Evolutionary conservation across 768 basidiomycete genomes (phyloP).

Genomic region (Saitozyma podzolica): DNA sequence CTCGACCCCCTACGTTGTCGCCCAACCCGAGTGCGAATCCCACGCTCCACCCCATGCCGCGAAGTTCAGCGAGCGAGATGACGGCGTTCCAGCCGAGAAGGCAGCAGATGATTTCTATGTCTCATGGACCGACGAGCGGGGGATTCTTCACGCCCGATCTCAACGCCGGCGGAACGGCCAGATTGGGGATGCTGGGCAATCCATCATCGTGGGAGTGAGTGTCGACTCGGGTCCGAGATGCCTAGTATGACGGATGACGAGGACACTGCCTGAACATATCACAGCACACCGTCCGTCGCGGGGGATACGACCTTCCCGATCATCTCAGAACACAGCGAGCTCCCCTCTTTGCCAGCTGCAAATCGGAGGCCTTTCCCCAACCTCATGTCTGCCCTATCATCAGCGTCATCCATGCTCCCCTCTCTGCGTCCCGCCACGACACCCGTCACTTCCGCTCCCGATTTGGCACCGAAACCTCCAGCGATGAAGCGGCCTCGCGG

Average conservation of each 20-base stretch:
- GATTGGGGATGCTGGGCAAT: slow-evolving; percentile 32
- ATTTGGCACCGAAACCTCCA: slow-evolving; percentile 22
- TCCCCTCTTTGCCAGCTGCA: slow-evolving; percentile 4
- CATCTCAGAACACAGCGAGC: slow-evolving; percentile 15
- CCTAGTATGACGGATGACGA: background rate
- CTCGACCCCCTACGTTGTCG: slow-evolving; percentile 32
- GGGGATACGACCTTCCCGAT: slow-evolving; percentile 37
- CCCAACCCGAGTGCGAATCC: slow-evolving; percentile 21
- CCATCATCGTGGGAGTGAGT: slow-evolving; percentile 32
- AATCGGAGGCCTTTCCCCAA: slow-evolving; percentile 35
- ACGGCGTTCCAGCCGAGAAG: slow-evolving; percentile 28
- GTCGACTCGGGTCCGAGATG: background rate
- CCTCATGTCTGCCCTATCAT: slow-evolving; percentile 28
- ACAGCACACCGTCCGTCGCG: slow-evolving; percentile 29
- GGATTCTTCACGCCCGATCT: slow-evolving; percentile 43
- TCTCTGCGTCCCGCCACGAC: slow-evolving; percentile 4
- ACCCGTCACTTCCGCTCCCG: background rate
- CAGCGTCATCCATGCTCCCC: slow-evolving; percentile 31
- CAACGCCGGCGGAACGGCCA: slow-evolving; percentile 6
- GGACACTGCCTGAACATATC: background rate
- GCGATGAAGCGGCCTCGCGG: slow-evolving; percentile 44
- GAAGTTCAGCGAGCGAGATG: slow-evolving; percentile 42
- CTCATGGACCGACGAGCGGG: slow-evolving; percentile 9
- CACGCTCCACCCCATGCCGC: slow-evolving; percentile 30
- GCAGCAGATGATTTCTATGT: slow-evolving; percentile 22